Evolutionary conservation across 129 eudicot species (phyloP).

Genomic region (Sambucus nigra): DNA sequence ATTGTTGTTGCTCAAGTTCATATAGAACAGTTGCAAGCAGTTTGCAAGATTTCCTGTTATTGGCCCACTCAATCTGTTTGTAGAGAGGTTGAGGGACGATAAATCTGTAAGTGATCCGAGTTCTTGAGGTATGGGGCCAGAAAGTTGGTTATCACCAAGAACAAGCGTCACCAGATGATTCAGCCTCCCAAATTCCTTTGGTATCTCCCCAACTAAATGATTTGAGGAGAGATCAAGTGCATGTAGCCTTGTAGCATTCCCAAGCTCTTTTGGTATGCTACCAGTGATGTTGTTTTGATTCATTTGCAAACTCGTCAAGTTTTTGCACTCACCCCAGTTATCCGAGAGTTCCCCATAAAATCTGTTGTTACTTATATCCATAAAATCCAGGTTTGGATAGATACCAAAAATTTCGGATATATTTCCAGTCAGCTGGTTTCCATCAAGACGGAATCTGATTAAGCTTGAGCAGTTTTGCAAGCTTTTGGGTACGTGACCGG

Average conservation of each 20-base stretch:
- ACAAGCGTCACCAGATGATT: slow-evolving; percentile 11
- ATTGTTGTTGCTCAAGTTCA: slow-evolving; percentile 6
- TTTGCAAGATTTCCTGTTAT: slow-evolving; percentile 1
- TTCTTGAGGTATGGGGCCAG: slow-evolving; percentile 31
- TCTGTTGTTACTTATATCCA: no score
- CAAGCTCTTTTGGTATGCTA: slow-evolving; percentile 27
- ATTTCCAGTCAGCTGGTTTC: no score
- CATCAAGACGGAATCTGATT: no score
- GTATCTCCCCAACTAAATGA: no score
- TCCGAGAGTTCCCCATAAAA: no score
- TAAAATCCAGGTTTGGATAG: slow-evolving; percentile 20
- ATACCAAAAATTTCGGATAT: slow-evolving; percentile 30
- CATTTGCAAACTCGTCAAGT: no score
- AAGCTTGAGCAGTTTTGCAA: slow-evolving; percentile 33
- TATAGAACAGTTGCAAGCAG: slow-evolving; percentile 1
- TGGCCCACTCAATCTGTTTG: slow-evolving; percentile 24
- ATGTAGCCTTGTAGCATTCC: slow-evolving; percentile 9
- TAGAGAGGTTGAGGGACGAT: slow-evolving; percentile 21
- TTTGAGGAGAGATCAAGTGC: slow-evolving; percentile 22
- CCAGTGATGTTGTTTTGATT: slow-evolving; percentile 29
- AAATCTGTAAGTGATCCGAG: slow-evolving; percentile 20
- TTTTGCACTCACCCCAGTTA: no score
- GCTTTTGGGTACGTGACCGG: slow-evolving; percentile 21
- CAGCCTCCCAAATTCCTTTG: no score
- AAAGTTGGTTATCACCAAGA: slow-evolving; percentile 25